Conservation (phyloP, 164 flowering plant genomes). For the Liriodendron chinense region DNA sequence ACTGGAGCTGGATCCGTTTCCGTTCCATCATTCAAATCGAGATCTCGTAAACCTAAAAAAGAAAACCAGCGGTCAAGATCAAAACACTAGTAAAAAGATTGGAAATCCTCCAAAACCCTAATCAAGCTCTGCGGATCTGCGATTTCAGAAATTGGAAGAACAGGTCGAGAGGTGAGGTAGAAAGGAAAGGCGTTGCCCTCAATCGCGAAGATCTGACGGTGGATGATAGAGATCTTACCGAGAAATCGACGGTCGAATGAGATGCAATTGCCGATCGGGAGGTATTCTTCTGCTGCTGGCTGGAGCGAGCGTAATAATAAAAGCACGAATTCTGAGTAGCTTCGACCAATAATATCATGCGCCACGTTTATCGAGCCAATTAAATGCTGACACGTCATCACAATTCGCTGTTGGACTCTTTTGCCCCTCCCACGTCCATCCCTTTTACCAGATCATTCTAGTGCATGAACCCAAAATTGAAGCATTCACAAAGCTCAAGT, state of each 20-base stretch:
- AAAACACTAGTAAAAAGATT: neutral
- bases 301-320: too few species aligned
- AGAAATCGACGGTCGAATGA: neutral
- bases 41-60: neutral
- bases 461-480: too few species aligned
- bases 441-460: too few species aligned
- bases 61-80: neutral
- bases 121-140: neutral
- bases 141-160: too few species aligned
- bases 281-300: too few species aligned
- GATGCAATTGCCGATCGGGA: too few species aligned
- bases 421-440: too few species aligned
- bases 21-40: slow-evolving; percentile 18
- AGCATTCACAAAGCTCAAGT: too few species aligned
- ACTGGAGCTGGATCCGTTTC: slow-evolving; percentile 10
- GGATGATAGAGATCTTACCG: too few species aligned
- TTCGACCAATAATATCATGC: neutral
- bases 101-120: neutral
- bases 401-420: neutral
- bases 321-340: neutral
- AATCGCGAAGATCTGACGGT: too few species aligned
- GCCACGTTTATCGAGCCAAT: neutral
- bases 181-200: too few species aligned
- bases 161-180: too few species aligned
- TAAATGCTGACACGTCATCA: neutral